phyloP scores from a whole-genome alignment of 148 eudicot genomes.

The Fagopyrum esculentum region DNA sequence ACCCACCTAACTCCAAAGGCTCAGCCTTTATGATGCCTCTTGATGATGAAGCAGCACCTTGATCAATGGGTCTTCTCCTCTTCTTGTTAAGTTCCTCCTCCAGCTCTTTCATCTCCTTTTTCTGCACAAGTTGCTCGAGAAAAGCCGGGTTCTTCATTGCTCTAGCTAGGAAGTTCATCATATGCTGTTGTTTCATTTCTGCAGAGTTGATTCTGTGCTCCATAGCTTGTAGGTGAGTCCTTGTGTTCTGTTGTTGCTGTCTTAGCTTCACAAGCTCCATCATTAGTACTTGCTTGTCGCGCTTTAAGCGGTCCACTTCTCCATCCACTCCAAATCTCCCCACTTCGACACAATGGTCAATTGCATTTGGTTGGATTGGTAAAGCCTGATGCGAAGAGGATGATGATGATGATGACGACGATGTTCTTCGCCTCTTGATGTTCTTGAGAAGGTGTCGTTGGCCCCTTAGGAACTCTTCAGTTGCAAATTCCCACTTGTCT shows the following conservation, averaged over 20 bases:
- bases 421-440: slow-evolving; percentile 61
- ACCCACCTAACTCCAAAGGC: slow-evolving; percentile 4
- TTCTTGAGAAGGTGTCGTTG: slow-evolving; percentile 62
- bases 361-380: not conserved
- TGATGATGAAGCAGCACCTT: not conserved
- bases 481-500: slow-evolving; percentile 90
- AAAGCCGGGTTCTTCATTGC: slow-evolving; percentile 25
- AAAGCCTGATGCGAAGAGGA: not conserved
- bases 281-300: slow-evolving; percentile 22
- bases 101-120: slow-evolving; percentile 35
- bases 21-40: not conserved
- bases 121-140: slow-evolving; percentile 29
- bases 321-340: slow-evolving; percentile 18
- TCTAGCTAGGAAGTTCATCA: slow-evolving; percentile 23
- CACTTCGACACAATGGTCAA: slow-evolving; percentile 21
- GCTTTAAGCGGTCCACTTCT: slow-evolving; percentile 21
- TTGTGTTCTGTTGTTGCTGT: slow-evolving; percentile 23
- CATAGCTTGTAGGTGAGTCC: slow-evolving; percentile 16
- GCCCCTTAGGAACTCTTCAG: slow-evolving; percentile 67
- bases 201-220: slow-evolving; percentile 15
- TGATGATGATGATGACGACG: not conserved
- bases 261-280: slow-evolving; percentile 23
- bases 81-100: slow-evolving; percentile 38
- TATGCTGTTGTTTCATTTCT: slow-evolving; percentile 24
- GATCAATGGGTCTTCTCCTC: slow-evolving; percentile 37